A percentile compares a stretch with the other conserved stretches of the same genome.
Conservation (phyloP, 192 early-diverging fungal species). For the Coemansia sp. region DNA sequence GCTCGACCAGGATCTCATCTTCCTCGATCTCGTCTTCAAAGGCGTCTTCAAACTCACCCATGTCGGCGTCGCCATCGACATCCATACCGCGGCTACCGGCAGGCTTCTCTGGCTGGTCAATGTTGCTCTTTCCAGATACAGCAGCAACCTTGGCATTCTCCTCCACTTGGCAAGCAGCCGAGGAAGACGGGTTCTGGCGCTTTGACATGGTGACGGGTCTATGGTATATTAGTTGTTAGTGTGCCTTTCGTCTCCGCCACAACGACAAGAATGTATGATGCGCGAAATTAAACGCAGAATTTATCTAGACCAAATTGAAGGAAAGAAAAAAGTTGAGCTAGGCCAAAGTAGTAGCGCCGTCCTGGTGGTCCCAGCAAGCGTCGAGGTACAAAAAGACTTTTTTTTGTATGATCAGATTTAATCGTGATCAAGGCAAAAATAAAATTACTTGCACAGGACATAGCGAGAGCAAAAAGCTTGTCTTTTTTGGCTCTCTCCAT, state of each 20-base stretch:
- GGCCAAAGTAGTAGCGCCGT: not conserved
- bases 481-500: slow-evolving; percentile 6
- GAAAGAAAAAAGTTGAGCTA: slow-evolving; percentile 4
- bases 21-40: slow-evolving; percentile 89
- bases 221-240: not conserved
- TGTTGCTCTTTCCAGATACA: slow-evolving; percentile 15
- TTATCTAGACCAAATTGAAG: not conserved
- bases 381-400: slow-evolving; percentile 19
- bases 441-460: not conserved
- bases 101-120: slow-evolving; percentile 29
- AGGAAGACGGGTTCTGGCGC: slow-evolving; percentile 32
- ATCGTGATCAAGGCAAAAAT: slow-evolving; percentile 9
- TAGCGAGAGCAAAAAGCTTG: not conserved
- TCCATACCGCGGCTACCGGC: slow-evolving; percentile 36
- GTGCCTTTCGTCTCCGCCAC: slow-evolving; percentile 1
- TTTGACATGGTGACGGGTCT: slow-evolving; percentile 35
- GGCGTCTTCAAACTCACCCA: slow-evolving; percentile 82
- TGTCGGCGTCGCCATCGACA: slow-evolving; percentile 44
- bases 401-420: slow-evolving; percentile 13
- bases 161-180: slow-evolving; percentile 16
- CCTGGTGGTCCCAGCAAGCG: too few species aligned
- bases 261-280: not conserved
- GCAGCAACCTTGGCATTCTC: slow-evolving; percentile 39
- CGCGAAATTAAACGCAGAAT: not conserved
- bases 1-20: slow-evolving; percentile 64